phyloP scores from a whole-genome alignment of 768 basidiomycete species.

The Suillus fuscotomentosus region DNA sequence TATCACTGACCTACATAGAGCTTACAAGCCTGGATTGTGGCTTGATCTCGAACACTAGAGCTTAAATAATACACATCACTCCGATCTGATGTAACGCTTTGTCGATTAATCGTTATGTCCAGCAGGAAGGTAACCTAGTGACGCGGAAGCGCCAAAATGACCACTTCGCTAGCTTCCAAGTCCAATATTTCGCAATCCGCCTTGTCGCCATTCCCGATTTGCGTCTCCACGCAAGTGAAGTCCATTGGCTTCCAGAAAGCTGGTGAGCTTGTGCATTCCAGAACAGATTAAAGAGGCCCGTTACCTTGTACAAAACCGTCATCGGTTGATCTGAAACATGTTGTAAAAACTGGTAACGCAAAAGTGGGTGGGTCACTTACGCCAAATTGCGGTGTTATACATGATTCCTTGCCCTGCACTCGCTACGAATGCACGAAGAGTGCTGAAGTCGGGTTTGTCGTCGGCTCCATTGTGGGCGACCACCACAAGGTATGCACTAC shows the following conservation, averaged over 20 bases:
- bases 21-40: background rate
- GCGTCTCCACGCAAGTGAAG: constrained; percentile 89
- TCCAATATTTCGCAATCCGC: constrained; percentile 88
- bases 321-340: constrained; percentile 81
- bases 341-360: constrained; percentile 7
- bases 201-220: constrained; percentile 75
- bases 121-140: background rate
- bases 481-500: constrained; percentile 73
- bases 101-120: background rate
- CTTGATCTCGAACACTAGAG: background rate
- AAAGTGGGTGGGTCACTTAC: constrained; percentile 48
- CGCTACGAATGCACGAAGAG: constrained; percentile 80
- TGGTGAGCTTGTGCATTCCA: constrained; percentile 16
- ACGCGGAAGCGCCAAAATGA: constrained; percentile 29
- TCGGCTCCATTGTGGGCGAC: constrained; percentile 79
- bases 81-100: background rate
- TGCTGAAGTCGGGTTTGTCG: constrained; percentile 74
- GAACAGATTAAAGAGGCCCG: constrained; percentile 13
- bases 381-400: constrained; percentile 86
- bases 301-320: constrained; percentile 72
- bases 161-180: constrained; percentile 33
- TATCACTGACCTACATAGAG: background rate
- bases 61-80: background rate
- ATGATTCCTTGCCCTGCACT: constrained; percentile 80
- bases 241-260: constrained; percentile 56